Evolutionary conservation across 805 yeast species (phyloP), one percentile per base, ranked within the genome.

Genomic region (Candida arabinofermentans): DNA sequence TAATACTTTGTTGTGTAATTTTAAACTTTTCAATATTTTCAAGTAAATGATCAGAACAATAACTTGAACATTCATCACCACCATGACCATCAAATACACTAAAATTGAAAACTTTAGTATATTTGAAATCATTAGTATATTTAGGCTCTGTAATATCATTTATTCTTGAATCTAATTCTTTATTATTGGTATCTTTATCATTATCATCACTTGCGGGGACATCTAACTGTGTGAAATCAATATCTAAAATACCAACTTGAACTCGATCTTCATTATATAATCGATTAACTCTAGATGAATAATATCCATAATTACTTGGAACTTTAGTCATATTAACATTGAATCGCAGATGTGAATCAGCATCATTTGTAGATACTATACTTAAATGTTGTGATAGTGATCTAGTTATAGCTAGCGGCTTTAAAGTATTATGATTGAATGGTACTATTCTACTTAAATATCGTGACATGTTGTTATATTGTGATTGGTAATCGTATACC

Each of bases 61-160:
- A 84, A 19, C 68, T 71, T 35, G 89, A 72, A 53, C 96, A 86
- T 40, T 81, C 81, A 19, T 70, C 72, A 18, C 96, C 95, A 7
- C 98, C 99, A 64, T 93, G 99, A 8, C 99, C 99, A 64, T 93
- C 99, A 61, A 86, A 89, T 2, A 93, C 74, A 35, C 79, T 77
- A 54, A 86, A 81, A 50, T 77, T 79, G 65, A 91, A 85, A 16
- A 81, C 79, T 38, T 66, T 52, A 2, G 44, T 41, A 27, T 47
- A 36, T 10, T 33, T 17, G 27, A 33, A 48, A 8, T 30, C 12
- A 24, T 45, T 39, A 31, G 37, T 34, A 34, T 54, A 54, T 3
- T 12, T n/a, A 3, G 58, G 59, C 30, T 44, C 49, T 3, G 41
- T 36, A 8, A 42, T 27, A 29, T 50, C 39, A 27, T 43, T 34